A percentile compares a stretch with the other conserved stretches of the same genome.
These are phyloP conservation scores for Calonectria ilicicola DNA, from an alignment of 2,329 filamentous ascomycete species.

Conservation along the genomic window DNA sequence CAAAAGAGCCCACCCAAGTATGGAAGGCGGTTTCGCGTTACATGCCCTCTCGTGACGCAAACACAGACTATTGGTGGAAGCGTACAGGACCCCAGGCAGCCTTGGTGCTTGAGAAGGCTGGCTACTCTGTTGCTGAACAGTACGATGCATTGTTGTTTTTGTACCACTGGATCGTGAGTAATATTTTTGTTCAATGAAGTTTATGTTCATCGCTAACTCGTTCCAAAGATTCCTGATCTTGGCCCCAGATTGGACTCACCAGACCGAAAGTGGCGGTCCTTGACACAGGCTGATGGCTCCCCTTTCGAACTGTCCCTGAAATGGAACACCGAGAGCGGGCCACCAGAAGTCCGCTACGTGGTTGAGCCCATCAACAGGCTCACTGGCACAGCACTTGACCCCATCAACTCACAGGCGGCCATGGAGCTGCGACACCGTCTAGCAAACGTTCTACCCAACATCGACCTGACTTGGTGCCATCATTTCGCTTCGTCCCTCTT, in stretches of 20 bases:
- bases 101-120: background rate
- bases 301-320: background rate
- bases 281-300: background rate
- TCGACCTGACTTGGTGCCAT: background rate
- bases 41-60: background rate
- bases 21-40: background rate
- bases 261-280: background rate
- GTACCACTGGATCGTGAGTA: background rate
- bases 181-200: background rate
- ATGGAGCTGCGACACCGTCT: background rate
- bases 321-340: background rate
- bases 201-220: background rate
- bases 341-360: background rate
- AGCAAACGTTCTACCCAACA: background rate
- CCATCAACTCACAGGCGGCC: background rate
- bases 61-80: background rate
- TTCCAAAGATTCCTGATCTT: background rate
- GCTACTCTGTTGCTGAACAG: background rate
- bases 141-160: background rate
- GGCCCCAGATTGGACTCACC: background rate
- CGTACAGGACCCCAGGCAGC: background rate
- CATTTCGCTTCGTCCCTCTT: background rate
- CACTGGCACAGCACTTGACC: background rate
- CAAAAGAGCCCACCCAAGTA: background rate
- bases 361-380: background rate